Conservation (phyloP, 176 grass and related monocot species). For the Dactylis glomerata region DNA sequence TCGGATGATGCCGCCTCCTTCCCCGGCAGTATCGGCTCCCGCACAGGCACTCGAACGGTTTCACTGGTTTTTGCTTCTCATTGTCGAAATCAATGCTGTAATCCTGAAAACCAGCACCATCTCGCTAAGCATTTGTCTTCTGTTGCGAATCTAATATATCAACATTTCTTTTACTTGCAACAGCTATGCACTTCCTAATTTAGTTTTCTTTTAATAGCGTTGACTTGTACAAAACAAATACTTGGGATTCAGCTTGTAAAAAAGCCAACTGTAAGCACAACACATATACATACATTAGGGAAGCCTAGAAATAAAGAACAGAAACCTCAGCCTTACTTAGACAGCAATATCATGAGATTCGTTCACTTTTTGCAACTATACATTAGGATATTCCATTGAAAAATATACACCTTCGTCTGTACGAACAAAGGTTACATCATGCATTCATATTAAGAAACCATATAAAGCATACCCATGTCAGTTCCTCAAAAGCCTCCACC, state of each 20-base stretch:
- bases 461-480: slow-evolving; percentile 67
- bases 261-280: not conserved
- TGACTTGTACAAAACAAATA: not conserved
- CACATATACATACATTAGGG: not conserved
- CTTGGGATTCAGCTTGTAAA: not conserved
- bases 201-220: not conserved
- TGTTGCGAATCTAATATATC: not conserved
- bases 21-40: slow-evolving; percentile 3
- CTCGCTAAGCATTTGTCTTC: not conserved
- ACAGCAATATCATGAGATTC: not conserved
- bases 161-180: not conserved
- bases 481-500: slow-evolving; percentile 79
- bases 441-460: slow-evolving; percentile 13
- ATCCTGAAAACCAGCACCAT: not conserved
- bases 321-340: not conserved
- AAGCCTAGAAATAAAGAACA: not conserved
- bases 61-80: not conserved
- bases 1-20: not conserved
- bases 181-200: not conserved
- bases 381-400: not conserved
- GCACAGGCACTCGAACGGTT: not conserved
- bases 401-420: not conserved
- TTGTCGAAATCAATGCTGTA: not conserved
- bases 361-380: not conserved
- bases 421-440: not conserved